Base-by-base conservation (phyloP, 129 eudicot species). In the Lactuca sativa region DNA sequence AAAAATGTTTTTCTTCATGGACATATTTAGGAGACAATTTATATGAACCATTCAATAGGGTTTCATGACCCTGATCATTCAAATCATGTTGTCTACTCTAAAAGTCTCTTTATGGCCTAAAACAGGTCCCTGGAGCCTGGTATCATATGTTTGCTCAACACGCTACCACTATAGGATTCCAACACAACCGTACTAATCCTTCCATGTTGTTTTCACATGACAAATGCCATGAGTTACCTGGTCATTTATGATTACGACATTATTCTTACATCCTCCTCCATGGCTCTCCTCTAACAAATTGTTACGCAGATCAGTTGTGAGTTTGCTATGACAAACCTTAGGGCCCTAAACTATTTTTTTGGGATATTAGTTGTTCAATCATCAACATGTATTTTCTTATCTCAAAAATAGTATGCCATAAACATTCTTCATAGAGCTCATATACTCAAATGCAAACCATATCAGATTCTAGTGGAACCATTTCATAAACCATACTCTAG, bases 1-100 rank as follows among this genome's bases (percentile, higher is more conserved):
- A 32, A 59, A 59, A 30, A 72, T 49, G n/a, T 56, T 16, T 38
- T 78, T 66, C 82, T 78, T 52, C 78, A 72, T 52, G 78, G 67
- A 10, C 82, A 72, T 38, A 73, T 72, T 51, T 59, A 71, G 36
- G 51, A 62, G 18, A 69, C 67, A 12, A 16, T 55, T 3, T 55
- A 14, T 55, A 55, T 18, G 21, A 5, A 55, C n/a, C 31, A 55
- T 1, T 16, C 59, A 14, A 3, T 16, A 3, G 4, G 59, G 3
- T 55, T 55, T 55, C 8, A 2, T 55, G 31, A 55, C 12, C 2
- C 18, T 18, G 1, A 9, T 1, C 9, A 1, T 55, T 16, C 21
- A 5, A 8, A 55, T 8, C 16, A 55, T 55, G 59, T 5, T 55
- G 8, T 55, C 59, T 2, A 2, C 9, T 55, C 1, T 4, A 14